Conservation (phyloP, 345 rosid species). For the Geranium rotundifolium region DNA sequence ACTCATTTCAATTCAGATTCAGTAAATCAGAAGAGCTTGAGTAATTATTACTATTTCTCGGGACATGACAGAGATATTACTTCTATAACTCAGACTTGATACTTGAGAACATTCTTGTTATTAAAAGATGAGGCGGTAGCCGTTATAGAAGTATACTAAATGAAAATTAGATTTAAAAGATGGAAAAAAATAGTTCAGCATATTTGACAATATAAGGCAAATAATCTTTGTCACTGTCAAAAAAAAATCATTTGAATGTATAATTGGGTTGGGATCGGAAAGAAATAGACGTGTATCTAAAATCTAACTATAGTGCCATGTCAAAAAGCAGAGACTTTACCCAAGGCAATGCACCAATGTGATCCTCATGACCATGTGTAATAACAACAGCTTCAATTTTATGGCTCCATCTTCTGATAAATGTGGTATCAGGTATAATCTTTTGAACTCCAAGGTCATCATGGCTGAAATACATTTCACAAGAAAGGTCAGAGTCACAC, state of each 20-base stretch:
- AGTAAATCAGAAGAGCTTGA: no score
- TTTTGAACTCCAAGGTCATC: conserved; percentile 96
- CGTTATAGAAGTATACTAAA: no score
- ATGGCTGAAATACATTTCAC: conserved; percentile 31
- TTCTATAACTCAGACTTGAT: no score
- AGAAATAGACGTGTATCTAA: not conserved
- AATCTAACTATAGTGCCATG: not conserved
- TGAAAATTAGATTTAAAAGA: no score
- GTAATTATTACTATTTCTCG: no score
- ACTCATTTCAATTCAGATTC: no score
- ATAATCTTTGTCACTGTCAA: not conserved
- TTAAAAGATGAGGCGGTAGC: no score
- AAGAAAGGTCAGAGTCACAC: conserved; percentile 9
- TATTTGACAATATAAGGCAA: not conserved
- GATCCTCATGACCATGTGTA: conserved; percentile 99
- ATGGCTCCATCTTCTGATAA: conserved; percentile 88
- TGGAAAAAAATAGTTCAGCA: not conserved
- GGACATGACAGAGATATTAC: no score
- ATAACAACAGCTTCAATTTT: conserved; percentile 96
- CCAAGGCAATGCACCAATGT: conserved; percentile 99
- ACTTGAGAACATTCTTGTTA: not conserved
- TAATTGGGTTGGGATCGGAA: not conserved
- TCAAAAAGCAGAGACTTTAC: conserved; percentile 50
- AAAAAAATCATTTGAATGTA: not conserved
- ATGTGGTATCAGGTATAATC: conserved; percentile 88